A percentile compares a stretch with the other conserved stretches of the same genome.
These are phyloP conservation scores for Torulaspora globosa DNA, from an alignment of 1,139 yeast genomes.

Conservation along the genomic window DNA sequence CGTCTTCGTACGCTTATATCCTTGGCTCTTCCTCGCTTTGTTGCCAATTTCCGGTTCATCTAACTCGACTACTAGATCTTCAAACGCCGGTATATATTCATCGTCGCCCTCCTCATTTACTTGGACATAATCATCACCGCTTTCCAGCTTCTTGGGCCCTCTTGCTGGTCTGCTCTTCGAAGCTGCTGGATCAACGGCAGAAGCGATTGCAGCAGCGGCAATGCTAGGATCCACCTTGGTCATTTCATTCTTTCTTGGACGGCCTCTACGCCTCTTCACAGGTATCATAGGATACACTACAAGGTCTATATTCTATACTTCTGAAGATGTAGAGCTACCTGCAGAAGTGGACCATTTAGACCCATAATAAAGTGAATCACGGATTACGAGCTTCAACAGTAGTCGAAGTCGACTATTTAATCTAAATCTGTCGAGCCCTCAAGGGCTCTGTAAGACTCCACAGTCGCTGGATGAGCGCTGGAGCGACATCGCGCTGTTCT, in stretches of 20 bases:
- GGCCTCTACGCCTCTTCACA: slow-evolving; percentile 15
- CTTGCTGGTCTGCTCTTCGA: slow-evolving; percentile 8
- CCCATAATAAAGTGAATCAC: neutral
- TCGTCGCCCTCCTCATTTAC: slow-evolving; percentile 12
- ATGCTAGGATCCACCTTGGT: slow-evolving; percentile 5
- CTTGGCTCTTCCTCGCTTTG: slow-evolving; percentile 8
- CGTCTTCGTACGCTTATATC: slow-evolving; percentile 7
- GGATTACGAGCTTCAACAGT: neutral
- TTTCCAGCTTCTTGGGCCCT: slow-evolving; percentile 1
- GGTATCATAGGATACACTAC: slow-evolving; percentile 2
- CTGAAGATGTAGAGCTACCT: neutral
- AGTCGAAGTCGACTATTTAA: neutral
- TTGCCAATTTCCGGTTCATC: slow-evolving; percentile 14
- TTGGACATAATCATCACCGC: slow-evolving; percentile 1
- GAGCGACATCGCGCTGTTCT: neutral
- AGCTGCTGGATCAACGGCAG: slow-evolving; percentile 12
- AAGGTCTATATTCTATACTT: neutral
- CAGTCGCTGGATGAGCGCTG: too few relatives aligned
- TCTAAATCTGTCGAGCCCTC: neutral
- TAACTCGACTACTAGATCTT: slow-evolving; percentile 20
- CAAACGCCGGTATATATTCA: slow-evolving; percentile 16
- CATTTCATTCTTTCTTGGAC: slow-evolving; percentile 12
- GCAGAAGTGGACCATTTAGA: neutral
- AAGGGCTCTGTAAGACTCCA: neutral
- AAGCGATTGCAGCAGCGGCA: slow-evolving; percentile 10